phyloP scores from a whole-genome alignment of 1,284 basidiomycete genomes.

The Hemileia vastatrix region DNA sequence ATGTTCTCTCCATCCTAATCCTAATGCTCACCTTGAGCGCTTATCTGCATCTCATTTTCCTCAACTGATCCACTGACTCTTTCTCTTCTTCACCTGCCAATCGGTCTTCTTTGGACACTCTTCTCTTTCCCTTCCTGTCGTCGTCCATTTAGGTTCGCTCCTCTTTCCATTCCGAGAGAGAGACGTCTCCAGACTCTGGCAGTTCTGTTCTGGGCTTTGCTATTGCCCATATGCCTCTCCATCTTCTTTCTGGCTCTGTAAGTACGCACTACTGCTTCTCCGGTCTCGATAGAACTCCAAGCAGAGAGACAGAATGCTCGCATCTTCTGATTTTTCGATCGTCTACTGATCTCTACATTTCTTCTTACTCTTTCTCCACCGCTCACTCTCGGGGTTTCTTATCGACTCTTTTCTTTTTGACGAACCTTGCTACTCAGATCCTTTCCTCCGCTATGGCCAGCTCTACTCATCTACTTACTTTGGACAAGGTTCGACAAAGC shows the following conservation, averaged over 20 bases:
- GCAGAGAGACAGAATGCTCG: too few species aligned
- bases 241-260: slow-evolving; percentile 71
- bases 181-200: slow-evolving; percentile 73
- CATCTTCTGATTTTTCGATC: too few species aligned
- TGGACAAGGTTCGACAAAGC: slow-evolving; percentile 54
- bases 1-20: too few species aligned
- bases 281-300: not conserved
- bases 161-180: slow-evolving; percentile 54
- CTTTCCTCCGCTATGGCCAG: slow-evolving; percentile 75
- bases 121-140: too few species aligned
- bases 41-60: too few species aligned
- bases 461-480: slow-evolving; percentile 66
- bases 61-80: too few species aligned
- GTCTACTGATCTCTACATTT: too few species aligned
- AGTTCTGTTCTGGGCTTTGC: slow-evolving; percentile 75
- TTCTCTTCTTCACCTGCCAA: too few species aligned
- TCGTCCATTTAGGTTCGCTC: slow-evolving; percentile 30
- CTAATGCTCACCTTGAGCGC: too few species aligned
- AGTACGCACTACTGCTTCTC: slow-evolving; percentile 39
- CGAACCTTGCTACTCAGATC: slow-evolving; percentile 55
- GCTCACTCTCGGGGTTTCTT: slow-evolving; percentile 4
- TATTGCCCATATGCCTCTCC: slow-evolving; percentile 61
- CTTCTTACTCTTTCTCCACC: not conserved
- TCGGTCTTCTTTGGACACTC: too few species aligned
- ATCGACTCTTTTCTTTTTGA: not conserved